phyloP scores from a whole-genome alignment of 192 early-diverging fungal genomes.

The Backusella parvicylindrica region DNA sequence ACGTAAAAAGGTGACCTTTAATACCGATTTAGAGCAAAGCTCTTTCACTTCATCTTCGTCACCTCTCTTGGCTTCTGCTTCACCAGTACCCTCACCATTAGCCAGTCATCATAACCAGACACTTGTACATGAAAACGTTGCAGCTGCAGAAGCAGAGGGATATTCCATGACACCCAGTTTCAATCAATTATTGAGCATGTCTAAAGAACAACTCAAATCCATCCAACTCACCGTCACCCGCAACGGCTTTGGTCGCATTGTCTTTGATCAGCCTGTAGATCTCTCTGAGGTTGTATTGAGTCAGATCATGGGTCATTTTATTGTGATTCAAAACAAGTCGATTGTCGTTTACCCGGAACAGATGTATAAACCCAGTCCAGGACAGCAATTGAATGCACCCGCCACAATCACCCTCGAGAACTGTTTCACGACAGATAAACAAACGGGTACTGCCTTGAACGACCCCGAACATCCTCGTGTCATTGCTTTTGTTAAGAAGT shows the following conservation, averaged over 20 bases:
- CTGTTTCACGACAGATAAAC: constrained; percentile 86
- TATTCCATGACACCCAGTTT: constrained; percentile 81
- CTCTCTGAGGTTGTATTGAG: constrained; percentile 57
- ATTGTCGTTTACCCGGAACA: constrained; percentile 85
- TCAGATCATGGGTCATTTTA: constrained; percentile 74
- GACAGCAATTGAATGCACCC: constrained; percentile 85
- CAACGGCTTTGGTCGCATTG: constrained; percentile 67
- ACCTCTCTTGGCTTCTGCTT: background rate
- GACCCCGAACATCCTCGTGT: constrained; percentile 68
- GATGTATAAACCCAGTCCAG: constrained; percentile 70
- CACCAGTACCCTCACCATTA: background rate
- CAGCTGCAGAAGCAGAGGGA: constrained; percentile 14
- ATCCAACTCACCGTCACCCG: constrained; percentile 78
- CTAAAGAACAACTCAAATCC: constrained; percentile 59
- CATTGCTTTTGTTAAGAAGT: constrained; percentile 62
- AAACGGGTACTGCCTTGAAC: constrained; percentile 60
- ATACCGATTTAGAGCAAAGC: background rate
- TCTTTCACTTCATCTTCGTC: background rate
- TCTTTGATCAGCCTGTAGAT: constrained; percentile 81
- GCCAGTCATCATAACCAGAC: background rate
- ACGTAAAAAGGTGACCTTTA: background rate
- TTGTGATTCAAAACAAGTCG: constrained; percentile 68
- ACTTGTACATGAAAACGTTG: background rate
- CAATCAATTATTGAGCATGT: constrained; percentile 65
- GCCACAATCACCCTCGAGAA: constrained; percentile 72